Percentiles rank a stretch among this genome's conserved stretches.
These are phyloP conservation scores for Filobasidium uniguttulatum DNA, from an alignment of 1,284 basidiomycete genomes.

Conservation along the genomic window DNA sequence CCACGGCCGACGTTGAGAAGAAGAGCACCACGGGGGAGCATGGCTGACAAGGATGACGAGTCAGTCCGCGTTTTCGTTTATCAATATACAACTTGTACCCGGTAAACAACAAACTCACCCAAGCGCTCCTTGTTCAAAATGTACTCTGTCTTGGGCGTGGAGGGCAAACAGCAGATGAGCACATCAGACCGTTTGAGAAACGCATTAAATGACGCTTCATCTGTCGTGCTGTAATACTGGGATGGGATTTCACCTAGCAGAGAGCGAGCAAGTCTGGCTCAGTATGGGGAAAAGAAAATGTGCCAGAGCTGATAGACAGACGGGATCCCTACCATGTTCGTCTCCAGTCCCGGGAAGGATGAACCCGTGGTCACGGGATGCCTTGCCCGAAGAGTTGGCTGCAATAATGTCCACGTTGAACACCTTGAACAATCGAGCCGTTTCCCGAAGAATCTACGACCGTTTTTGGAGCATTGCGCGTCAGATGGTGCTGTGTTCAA, in stretches of 20 bases:
- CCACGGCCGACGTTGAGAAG: conserved; percentile 38
- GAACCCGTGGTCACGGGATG: conserved; percentile 28
- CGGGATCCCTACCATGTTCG: conserved; percentile 21
- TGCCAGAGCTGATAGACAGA: too few species aligned
- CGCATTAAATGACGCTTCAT: conserved; percentile 23
- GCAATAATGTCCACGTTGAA: conserved; percentile 31
- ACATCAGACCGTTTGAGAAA: conserved; percentile 29
- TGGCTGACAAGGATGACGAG: too few species aligned
- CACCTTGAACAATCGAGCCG: conserved; percentile 29
- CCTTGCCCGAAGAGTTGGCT: conserved; percentile 30
- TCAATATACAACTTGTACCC: too few species aligned
- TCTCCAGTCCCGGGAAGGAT: conserved; percentile 35
- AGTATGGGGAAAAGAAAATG: neutral
- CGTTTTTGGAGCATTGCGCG: too few species aligned
- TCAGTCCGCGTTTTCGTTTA: too few species aligned
- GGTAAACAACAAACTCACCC: conserved; percentile 19
- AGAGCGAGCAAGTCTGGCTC: neutral
- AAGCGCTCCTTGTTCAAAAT: conserved; percentile 25
- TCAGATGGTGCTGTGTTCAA: too few species aligned
- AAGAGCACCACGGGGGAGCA: conserved; percentile 25
- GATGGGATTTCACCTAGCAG: conserved; percentile 25
- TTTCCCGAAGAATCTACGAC: conserved; percentile 29
- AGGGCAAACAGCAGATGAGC: conserved; percentile 30
- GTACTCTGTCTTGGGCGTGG: conserved; percentile 25
- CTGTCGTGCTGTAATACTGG: conserved; percentile 26